Evolutionary conservation across 345 rosid species (phyloP), one percentile per base, ranked within the genome.

Genomic region (Sisymbrium altissimum): DNA sequence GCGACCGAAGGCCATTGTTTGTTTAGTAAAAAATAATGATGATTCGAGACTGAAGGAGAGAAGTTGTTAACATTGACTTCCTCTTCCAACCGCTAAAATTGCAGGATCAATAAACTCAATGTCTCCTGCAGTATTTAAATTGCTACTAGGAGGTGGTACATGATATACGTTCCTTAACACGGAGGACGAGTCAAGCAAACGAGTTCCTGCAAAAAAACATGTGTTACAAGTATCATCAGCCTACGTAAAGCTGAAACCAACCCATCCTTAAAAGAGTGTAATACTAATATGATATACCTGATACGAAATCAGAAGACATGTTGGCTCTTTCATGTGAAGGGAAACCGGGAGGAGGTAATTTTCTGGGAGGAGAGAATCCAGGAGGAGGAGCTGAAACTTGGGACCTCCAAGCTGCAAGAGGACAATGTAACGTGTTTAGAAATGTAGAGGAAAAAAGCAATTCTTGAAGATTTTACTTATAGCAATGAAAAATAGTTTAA

Each of bases 311-410:
- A 58, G 83, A 86, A 72, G 75, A 50, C 52, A 76, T 82, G 65
- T 83, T 84, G 18, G 72, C 44, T 79, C 90, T 87, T 66, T 83
- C 92, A 27, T 85, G 87, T 29, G 88, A 82, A 76, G 91, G 82
- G 81, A 94, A 94, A 48, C 98, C 97, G 0, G 98, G 98, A 7
- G 98, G 97, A 27, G 98, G 97, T 53, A 91, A 84, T 80, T 91
- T 86, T 76, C 77, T 91, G 63, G 95, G 91, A 19, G 81, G 83
- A 46, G 95, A 77, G 68, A 94, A 91, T 71, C 98, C 97, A 49
- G 98, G 98, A 12, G 96, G 97, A 33, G 88, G 95, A 36, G 89
- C 85, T 46, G n/a, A n/a, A n/a, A 87, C 72, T 75, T 86, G 97
- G 79, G 88, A 66, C 63, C 96, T 84, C 14, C 68, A 85, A 44